Percentiles rank a stretch among this genome's conserved stretches.
Conservation (phyloP, 306 rosid genomes). For the Biancaea sappan region DNA sequence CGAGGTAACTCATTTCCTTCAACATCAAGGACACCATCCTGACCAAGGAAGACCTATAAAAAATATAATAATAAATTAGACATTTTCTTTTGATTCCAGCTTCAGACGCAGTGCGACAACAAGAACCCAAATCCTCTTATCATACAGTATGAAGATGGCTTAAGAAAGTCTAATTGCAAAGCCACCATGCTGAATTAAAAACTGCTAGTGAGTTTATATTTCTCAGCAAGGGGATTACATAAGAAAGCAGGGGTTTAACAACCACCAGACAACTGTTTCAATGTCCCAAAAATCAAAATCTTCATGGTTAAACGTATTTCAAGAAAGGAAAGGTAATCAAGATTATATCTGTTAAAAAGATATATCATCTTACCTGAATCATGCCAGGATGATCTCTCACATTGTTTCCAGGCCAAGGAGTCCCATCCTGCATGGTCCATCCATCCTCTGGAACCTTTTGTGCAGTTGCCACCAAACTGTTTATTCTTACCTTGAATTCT, state of each 20-base stretch:
- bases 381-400: slow-evolving; percentile 99
- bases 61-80: neutral
- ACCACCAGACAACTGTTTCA: neutral
- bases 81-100: slow-evolving; percentile 6
- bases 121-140: neutral
- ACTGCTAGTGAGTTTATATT: neutral
- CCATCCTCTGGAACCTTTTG: slow-evolving; percentile 97
- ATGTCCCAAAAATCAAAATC: neutral
- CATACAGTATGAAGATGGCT: slow-evolving; percentile 21
- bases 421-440: slow-evolving; percentile 99
- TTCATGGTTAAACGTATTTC: neutral
- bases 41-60: slow-evolving; percentile 84
- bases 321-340: neutral
- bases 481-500: slow-evolving; percentile 89
- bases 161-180: neutral
- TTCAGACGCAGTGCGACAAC: neutral
- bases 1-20: slow-evolving; percentile 94
- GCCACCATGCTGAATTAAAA: neutral
- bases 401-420: slow-evolving; percentile 97
- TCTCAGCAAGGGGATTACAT: neutral
- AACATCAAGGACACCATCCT: slow-evolving; percentile 75
- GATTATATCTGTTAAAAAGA: neutral
- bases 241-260: neutral
- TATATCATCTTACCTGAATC: slow-evolving; percentile 79
- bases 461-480: slow-evolving; percentile 86